Evolutionary conservation across 306 rosid genomes (phyloP), one percentile per base, ranked within the genome.

Genomic region (Sindora glabra): DNA sequence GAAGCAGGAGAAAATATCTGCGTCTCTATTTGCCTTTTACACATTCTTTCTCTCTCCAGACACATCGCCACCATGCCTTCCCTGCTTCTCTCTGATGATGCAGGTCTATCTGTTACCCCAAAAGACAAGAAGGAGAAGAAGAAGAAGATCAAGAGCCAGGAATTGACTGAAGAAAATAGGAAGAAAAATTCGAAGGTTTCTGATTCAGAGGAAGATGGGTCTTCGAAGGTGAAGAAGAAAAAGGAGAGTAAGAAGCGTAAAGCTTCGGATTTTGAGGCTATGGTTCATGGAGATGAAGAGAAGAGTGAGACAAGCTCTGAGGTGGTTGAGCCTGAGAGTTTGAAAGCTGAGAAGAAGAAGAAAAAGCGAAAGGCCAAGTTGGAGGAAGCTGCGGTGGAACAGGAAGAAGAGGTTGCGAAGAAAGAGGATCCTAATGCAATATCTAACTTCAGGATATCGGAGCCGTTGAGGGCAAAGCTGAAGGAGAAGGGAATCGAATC

Each of bases 241-340:
- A 70, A 70, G 46, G 67, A 63, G 44, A 25, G 65, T 26, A 86
- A 80, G 83, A 91, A 87, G 84, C 83, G 97, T 13, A 91, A 83
- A 71, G 83, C 70, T 23, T 71, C 37, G 37, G 77, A 75, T 13
- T n/a, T 21, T 27, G 81, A 62, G 0, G 75, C 23, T 8, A 64
- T 33, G 44, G 2, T 38, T 7, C 40, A 56, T 3, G 67, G 29
- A 3, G 87, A 71, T 6, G 79, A 76, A 3, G 71, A 64, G 16
- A 83, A 33, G 70, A 90, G 91, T 33, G 96, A 77, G n/a, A 82
- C 81, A 23, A 77, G 87, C 74, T 87, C 89, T 2, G 97, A 91
- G 69, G 46, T 83, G 23, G 78, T 78, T 34, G 90, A 81, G 46
- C 79, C 90, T 1, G 81, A 76, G 37, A 67, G 67, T 52, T 59